Base-by-base conservation (phyloP, 371 early-diverging fungal genomes). In the Rhizopus stolonifer region DNA sequence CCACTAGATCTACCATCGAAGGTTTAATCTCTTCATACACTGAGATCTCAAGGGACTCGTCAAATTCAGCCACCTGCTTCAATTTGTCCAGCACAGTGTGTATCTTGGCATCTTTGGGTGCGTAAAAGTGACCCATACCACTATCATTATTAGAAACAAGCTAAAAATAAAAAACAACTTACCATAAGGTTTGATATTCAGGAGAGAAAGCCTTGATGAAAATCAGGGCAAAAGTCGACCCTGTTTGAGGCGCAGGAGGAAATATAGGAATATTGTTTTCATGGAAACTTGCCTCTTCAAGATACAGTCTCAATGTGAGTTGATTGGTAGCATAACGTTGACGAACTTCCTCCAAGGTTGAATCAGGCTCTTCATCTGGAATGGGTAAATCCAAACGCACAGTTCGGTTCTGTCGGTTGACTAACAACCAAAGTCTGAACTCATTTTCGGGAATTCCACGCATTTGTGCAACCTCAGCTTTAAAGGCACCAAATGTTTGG, bases 21-120 rank as follows among this genome's bases (percentile, higher is more conserved):
- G 93, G 91, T 75, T 94, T 94, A 65, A 95, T 85, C 74, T 98
- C 98, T 82, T 96, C 96, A 59, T 70, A 93, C 3, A 94, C 55
- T 29, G 62, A 54, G 18, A 95, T 52, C 0, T 80, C 71, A 1
- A 85, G 83, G 23, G 67, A 69, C 0, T 70, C 46, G 2, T 84
- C 72, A 23, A 91, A 63, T 0, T 67, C 72, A 21, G 70, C 79
- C 53, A 77, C 72, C 25, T 76, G 70, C n/a, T 71, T 61, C 17
- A 94, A 52, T 4, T 49, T 25, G 4, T 79, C 83, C 1, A 84
- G 42, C 24, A 90, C 70, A 26, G 89, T 84, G 4, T 63, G 63
- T 11, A 93, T 80, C 52, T 77, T 82, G 17, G 56, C 64, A 17
- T 73, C 56, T 46, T 77, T 72, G 23, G 71, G 71, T 7, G 76